Evolutionary conservation across 2,329 filamentous ascomycete genomes (phyloP), one percentile per base, ranked within the genome.

Genomic region (Venturia carpophila): DNA sequence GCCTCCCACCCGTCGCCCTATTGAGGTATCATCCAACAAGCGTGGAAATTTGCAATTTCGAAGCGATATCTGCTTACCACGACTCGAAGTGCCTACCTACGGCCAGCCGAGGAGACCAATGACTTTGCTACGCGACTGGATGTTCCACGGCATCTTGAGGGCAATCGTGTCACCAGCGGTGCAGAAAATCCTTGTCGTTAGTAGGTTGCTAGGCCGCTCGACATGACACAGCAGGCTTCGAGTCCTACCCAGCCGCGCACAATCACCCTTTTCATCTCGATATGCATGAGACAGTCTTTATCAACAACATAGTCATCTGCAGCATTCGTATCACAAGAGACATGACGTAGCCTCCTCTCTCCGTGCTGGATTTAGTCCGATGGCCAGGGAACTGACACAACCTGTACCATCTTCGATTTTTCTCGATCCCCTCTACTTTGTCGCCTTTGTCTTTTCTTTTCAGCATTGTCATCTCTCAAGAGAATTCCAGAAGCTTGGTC

Each of bases 11-110:
- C 15, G 52, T 37, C 15, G 27, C 7, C 52, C 52, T 56, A 1
- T 19, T n/a, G 52, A 56, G 27, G 52, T 56, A 37, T 37, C 52
- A 56, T 56, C 30, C 15, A 34, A 10, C 30, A 37, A 27, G 52
- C 4, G 52, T 56, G 52, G 52, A 56, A 37, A 56, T 56, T 56
- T 6, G 52, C 52, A 56, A 37, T 56, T 9, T 56, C 13, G 52
- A 37, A 56, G 52, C 52, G 52, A 37, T n/a, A n/a, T 56, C 9
- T 56, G 15, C 52, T n/a, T 37, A 56, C 27, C 49, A 37, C 30
- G 27, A 56, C 17, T 37, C 49, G 13, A 34, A 27, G 21, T 37
- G 52, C 15, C 2, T 56, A 56, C 27, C 11, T 24, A 21, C 45
- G 15, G 5, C n/a, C 10, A 34, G 30, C 30, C 30, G 30, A 17